These are phyloP conservation scores for Saccharomycopsis fodiens DNA, from an alignment of 805 yeast genomes.

Conservation along the genomic window DNA sequence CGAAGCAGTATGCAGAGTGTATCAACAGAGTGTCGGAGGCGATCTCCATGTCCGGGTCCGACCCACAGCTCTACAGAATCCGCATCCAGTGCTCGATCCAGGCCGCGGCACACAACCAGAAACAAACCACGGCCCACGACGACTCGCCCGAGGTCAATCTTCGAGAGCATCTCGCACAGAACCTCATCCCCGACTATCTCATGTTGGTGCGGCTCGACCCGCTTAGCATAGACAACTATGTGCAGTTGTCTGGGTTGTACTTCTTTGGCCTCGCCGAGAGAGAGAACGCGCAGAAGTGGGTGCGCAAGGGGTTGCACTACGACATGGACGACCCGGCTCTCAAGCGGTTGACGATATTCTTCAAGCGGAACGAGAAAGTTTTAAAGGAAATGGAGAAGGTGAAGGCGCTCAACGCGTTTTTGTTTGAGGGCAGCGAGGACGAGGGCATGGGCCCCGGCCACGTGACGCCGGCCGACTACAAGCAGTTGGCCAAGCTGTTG, in stretches of 20 bases:
- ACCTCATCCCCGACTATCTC: conserved; percentile 15
- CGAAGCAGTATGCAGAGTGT: conserved; percentile 12
- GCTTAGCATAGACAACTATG: conserved; percentile 12
- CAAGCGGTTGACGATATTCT: conserved; percentile 43
- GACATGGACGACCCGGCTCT: conserved; percentile 65
- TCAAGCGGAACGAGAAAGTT: conserved; percentile 26
- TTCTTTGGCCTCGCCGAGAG: conserved; percentile 46
- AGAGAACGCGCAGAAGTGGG: conserved; percentile 41
- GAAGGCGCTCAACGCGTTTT: conserved; percentile 33
- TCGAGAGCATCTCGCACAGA: conserved; percentile 10
- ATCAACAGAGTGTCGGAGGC: conserved; percentile 12
- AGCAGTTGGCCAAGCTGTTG: conserved; percentile 3
- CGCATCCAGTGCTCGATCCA: conserved; percentile 15
- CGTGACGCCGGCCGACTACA: conserved; percentile 33
- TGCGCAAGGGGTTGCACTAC: conserved; percentile 63
- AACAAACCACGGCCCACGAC: conserved; percentile 4
- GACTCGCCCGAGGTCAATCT: conserved; percentile 3
- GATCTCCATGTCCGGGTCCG: conserved; percentile 11
- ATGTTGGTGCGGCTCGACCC: conserved; percentile 13
- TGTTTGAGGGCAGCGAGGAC: conserved; percentile 29
- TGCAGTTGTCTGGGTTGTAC: conserved; percentile 31
- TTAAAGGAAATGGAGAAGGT: conserved; percentile 36
- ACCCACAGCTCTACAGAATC: conserved; percentile 11
- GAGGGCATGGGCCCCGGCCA: conserved; percentile 33
- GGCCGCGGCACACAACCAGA: conserved; percentile 9